These are phyloP conservation scores for Xylaria hypoxylon DNA, from an alignment of 2,329 filamentous ascomycete species.

Conservation along the genomic window DNA sequence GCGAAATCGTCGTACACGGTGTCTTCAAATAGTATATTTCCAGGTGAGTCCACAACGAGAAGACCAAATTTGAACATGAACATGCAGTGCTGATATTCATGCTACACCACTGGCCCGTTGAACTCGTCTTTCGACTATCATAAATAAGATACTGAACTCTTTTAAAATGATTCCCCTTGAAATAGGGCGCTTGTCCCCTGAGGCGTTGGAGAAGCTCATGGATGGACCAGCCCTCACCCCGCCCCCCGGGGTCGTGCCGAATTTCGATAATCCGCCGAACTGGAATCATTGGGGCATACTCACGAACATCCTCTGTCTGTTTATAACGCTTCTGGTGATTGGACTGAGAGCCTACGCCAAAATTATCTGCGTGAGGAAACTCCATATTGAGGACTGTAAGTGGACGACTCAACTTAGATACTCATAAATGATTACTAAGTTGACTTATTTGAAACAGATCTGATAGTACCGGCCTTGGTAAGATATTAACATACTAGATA, in stretches of 20 bases:
- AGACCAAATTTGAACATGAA: neutral
- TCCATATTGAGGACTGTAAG: slow-evolving; percentile 43
- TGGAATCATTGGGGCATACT: slow-evolving; percentile 17
- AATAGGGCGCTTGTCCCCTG: neutral
- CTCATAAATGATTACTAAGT: neutral
- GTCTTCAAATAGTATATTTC: neutral
- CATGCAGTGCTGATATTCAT: neutral
- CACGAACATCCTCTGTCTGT: slow-evolving; percentile 25
- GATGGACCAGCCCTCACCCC: slow-evolving; percentile 33
- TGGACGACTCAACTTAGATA: neutral
- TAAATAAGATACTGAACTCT: no score
- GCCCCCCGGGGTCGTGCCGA: slow-evolving; percentile 26
- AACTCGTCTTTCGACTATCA: neutral
- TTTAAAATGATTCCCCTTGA: neutral
- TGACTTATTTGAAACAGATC: slow-evolving; percentile 1
- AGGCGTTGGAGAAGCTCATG: slow-evolving; percentile 11
- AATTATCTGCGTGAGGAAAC: slow-evolving; percentile 30
- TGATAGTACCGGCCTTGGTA: slow-evolving; percentile 20
- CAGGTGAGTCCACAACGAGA: neutral
- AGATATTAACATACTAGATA: neutral
- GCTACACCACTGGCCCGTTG: neutral
- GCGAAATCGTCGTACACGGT: neutral
- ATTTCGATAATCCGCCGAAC: slow-evolving; percentile 37
- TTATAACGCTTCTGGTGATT: neutral
- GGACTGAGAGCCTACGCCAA: slow-evolving; percentile 34